Evolutionary conservation across 257 asterid genomes (phyloP).

Genomic region (Euphrasia confusa): DNA sequence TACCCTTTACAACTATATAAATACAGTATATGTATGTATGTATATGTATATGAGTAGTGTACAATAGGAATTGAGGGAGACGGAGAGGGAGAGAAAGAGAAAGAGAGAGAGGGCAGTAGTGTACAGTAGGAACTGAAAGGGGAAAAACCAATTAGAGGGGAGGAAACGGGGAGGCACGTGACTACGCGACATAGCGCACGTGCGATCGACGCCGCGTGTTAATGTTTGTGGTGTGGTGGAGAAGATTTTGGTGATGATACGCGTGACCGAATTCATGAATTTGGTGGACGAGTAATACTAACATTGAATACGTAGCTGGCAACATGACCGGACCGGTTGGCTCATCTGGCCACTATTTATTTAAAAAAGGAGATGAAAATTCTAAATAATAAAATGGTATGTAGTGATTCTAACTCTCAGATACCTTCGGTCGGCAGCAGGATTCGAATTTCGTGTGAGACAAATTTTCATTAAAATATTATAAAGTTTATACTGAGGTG

Average conservation of each 20-base stretch:
- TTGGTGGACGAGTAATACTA: not conserved
- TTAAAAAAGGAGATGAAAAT: too few species aligned
- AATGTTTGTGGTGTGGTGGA: slow-evolving; percentile 6
- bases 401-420: too few species aligned
- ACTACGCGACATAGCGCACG: slow-evolving; percentile 35
- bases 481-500: too few species aligned
- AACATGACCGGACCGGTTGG: too few species aligned
- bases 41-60: slow-evolving; percentile 14
- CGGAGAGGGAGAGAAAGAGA: slow-evolving; percentile 25
- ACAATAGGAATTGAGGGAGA: slow-evolving; percentile 19
- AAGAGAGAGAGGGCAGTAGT: not conserved
- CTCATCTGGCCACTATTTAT: too few species aligned
- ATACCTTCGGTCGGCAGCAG: too few species aligned
- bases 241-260: slow-evolving; percentile 18
- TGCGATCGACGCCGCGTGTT: slow-evolving; percentile 43
- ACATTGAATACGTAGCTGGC: not conserved
- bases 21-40: not conserved
- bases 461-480: too few species aligned
- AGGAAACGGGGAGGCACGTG: slow-evolving; percentile 34
- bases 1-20: slow-evolving; percentile 35
- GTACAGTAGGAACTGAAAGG: not conserved
- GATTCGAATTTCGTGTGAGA: too few species aligned
- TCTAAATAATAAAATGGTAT: too few species aligned
- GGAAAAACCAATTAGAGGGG: slow-evolving; percentile 25
- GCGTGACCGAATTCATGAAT: slow-evolving; percentile 24